Percentiles rank a stretch among this genome's conserved stretches.
phyloP scores from a whole-genome alignment of 495 filamentous ascomycete genomes.

The Aspergillus bridgeri region DNA sequence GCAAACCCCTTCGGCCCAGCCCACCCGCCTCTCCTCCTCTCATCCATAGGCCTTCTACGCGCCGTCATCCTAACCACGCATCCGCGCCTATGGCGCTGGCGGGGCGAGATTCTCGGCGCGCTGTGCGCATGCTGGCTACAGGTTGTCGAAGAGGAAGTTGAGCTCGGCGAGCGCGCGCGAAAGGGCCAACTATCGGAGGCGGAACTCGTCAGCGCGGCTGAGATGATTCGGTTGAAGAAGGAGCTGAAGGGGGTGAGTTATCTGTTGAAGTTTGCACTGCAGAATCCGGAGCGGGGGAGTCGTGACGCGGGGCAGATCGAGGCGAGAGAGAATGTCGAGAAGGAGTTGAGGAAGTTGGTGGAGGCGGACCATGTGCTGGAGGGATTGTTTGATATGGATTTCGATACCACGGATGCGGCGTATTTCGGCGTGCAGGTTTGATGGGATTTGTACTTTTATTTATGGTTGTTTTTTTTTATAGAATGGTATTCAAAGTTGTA shows the following conservation, averaged over 20 bases:
- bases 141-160: conserved; percentile 41
- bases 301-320: conserved; percentile 19
- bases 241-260: conserved; percentile 45
- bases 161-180: conserved; percentile 12
- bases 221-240: conserved; percentile 33
- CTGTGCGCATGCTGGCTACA: conserved; percentile 66
- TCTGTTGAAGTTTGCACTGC: conserved; percentile 35
- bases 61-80: conserved; percentile 66
- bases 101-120: conserved; percentile 65
- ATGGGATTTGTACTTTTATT: background rate
- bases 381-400: conserved; percentile 24
- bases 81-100: conserved; percentile 62
- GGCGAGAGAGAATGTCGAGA: conserved; percentile 25
- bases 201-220: background rate
- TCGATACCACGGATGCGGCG: conserved; percentile 15
- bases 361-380: conserved; percentile 34
- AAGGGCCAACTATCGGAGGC: background rate
- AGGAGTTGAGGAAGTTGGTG: conserved; percentile 35
- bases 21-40: conserved; percentile 50
- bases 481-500: background rate
- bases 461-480: background rate
- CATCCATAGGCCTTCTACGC: conserved; percentile 52
- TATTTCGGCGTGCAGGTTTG: conserved; percentile 9
- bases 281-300: conserved; percentile 20
- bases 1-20: conserved; percentile 66